Conservation (phyloP, 352 stramenopile genomes). For the Globisporangium cederbergense region DNA sequence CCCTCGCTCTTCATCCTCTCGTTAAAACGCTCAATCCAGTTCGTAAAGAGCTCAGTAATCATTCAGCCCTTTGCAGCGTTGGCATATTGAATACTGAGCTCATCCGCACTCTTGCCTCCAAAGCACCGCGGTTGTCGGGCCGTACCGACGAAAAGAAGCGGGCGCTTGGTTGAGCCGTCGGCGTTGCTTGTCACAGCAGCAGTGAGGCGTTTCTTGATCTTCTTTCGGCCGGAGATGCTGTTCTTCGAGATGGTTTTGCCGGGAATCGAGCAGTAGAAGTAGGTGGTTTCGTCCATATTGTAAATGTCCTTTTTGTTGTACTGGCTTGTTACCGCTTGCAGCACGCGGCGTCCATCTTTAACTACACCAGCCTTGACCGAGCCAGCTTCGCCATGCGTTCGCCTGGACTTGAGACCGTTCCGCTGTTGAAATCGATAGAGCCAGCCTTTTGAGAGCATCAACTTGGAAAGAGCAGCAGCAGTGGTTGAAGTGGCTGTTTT, state of each 20-base stretch:
- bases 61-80: constrained; percentile 4
- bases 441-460: no score
- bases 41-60: not conserved
- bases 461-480: no score
- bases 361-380: no score
- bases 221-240: not conserved
- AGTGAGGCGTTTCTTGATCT: constrained; percentile 1
- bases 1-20: not conserved
- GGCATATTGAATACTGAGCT: constrained; percentile 1
- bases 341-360: no score
- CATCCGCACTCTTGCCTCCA: not conserved
- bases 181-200: not conserved
- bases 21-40: not conserved
- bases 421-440: no score
- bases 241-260: not conserved
- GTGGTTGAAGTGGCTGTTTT: no score
- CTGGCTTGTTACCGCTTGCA: no score
- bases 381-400: no score
- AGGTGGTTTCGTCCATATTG: constrained; percentile 8
- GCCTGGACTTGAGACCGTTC: no score
- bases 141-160: constrained; percentile 2
- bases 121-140: no score
- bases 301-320: no score
- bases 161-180: not conserved
- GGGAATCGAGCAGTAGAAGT: constrained; percentile 1